Conservation (phyloP, 306 rosid species). For the Vigna radiata region DNA sequence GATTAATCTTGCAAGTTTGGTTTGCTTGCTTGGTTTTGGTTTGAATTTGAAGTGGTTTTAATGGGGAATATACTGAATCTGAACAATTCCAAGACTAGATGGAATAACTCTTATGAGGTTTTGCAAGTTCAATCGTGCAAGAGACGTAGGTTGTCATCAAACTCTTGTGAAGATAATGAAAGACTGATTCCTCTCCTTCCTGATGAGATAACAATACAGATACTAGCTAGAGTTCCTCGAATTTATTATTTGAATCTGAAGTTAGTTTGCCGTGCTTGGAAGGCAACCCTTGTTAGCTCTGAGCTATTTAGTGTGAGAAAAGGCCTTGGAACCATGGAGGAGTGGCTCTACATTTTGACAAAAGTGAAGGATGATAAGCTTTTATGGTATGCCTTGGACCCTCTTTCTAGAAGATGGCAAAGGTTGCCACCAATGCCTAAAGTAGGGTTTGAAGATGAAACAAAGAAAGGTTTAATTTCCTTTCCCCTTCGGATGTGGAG, state of each 20-base stretch:
- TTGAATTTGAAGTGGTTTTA: constrained; percentile 32
- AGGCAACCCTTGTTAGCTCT: constrained; percentile 40
- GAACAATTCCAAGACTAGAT: constrained; percentile 28
- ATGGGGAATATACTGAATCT: constrained; percentile 47
- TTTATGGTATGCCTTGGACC: constrained; percentile 56
- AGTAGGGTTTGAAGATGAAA: constrained; percentile 41
- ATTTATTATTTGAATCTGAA: constrained; percentile 43
- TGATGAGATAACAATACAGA: constrained; percentile 49
- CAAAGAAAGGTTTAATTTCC: constrained; percentile 37
- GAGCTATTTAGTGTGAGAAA: constrained; percentile 50
- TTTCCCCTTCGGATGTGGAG: constrained; percentile 45
- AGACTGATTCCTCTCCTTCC: constrained; percentile 47
- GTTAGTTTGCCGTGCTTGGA: constrained; percentile 45
- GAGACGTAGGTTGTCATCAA: constrained; percentile 37
- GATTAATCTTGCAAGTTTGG: constrained; percentile 38
- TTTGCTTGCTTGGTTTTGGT: constrained; percentile 14
- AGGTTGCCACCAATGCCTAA: constrained; percentile 54
- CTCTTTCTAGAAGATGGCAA: constrained; percentile 52
- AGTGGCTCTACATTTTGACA: constrained; percentile 56
- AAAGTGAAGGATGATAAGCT: constrained; percentile 49
- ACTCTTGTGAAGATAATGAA: constrained; percentile 27
- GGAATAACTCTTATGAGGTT: constrained; percentile 27
- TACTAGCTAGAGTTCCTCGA: constrained; percentile 56
- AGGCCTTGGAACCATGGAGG: constrained; percentile 53
- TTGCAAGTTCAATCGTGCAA: constrained; percentile 43